phyloP scores from a whole-genome alignment of 129 eudicot genomes.

The Flaveria brownii region DNA sequence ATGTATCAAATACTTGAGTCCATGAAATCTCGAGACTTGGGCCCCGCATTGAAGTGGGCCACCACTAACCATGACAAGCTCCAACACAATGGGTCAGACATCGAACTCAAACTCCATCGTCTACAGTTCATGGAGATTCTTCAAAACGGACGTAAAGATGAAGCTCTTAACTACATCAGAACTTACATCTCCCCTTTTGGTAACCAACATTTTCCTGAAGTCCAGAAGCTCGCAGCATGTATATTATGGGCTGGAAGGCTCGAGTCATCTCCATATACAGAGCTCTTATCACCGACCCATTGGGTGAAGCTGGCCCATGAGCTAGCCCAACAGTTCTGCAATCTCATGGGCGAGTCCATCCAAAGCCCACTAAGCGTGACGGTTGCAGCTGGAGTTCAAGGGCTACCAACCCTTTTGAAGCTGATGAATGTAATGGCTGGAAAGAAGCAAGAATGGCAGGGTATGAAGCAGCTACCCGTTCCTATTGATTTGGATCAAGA shows the following conservation, averaged over 20 bases:
- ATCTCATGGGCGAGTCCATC: conserved; percentile 42
- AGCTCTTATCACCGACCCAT: conserved; percentile 54
- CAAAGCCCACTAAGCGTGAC: conserved; percentile 77
- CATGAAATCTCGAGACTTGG: conserved; percentile 69
- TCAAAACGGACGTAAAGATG: conserved; percentile 60
- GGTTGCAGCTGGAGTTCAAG: conserved; percentile 81
- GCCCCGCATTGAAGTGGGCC: conserved; percentile 84
- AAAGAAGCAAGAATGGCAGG: conserved; percentile 79
- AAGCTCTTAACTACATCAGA: conserved; percentile 70
- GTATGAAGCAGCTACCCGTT: conserved; percentile 88
- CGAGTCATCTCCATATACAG: conserved; percentile 77
- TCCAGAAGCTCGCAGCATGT: conserved; percentile 85
- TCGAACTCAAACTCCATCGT: conserved; percentile 73
- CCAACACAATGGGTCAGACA: conserved; percentile 61
- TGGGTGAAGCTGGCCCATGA: conserved; percentile 74
- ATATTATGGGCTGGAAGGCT: conserved; percentile 84
- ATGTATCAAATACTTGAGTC: conserved; percentile 78
- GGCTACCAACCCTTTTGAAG: conserved; percentile 84
- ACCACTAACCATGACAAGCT: conserved; percentile 61
- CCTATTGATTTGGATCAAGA: conserved; percentile 74
- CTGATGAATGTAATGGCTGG: conserved; percentile 90
- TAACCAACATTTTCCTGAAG: conserved; percentile 53
- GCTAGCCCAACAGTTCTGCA: conserved; percentile 42
- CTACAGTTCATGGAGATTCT: conserved; percentile 71
- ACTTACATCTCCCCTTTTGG: conserved; percentile 58